Evolutionary conservation across 2,329 filamentous ascomycete species (phyloP), one percentile per base, ranked within the genome.

Genomic region (Zasmidium cellare): DNA sequence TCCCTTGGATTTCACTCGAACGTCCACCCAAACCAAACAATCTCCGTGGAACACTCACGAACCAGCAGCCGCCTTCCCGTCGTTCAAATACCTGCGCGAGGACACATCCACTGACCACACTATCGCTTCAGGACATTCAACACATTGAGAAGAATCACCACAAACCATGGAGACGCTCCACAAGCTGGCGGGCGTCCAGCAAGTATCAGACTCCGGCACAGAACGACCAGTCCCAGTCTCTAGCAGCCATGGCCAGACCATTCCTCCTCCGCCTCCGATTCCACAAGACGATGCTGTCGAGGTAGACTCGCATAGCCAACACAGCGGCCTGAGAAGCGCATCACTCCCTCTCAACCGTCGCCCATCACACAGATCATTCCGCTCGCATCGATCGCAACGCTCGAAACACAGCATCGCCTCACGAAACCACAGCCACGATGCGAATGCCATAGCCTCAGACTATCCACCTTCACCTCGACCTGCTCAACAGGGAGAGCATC

Each of bases 121-220:
- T n/a, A 41, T 9, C 35, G 7, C 35, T 41, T 47, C 47, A 28
- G 28, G 11, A 7, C 47, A 35, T 28, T 20, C 22, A 19, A 20
- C 5, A 28, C 6, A 28, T 28, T 28, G 6, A 11, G 25, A 28
- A 5, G 6, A 28, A 28, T 6, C 25, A 28, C 25, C 38, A 18
- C 7, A 35, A 25, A 52, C 48, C 19, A 74, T 74, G 71, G 67
- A 74, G 41, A 65, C 70, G n/a, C 65, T 73, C 48, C 66, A 71
- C 64, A 68, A 66, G 31, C 57, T 72, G 20, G 71, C 71, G 48
- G 71, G 71, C 57, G 68, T 72, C 41, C 63, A 69, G 55, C 70
- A 72, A 35, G 67, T 64, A 48, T 65, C 64, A 16, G 61, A 68
- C 41, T 38, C 62, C 44, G 53, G 60, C 63, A 55, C 58, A 52